phyloP scores from a whole-genome alignment of 768 basidiomycete species.

The Chalciporus sphaerocephalus region DNA sequence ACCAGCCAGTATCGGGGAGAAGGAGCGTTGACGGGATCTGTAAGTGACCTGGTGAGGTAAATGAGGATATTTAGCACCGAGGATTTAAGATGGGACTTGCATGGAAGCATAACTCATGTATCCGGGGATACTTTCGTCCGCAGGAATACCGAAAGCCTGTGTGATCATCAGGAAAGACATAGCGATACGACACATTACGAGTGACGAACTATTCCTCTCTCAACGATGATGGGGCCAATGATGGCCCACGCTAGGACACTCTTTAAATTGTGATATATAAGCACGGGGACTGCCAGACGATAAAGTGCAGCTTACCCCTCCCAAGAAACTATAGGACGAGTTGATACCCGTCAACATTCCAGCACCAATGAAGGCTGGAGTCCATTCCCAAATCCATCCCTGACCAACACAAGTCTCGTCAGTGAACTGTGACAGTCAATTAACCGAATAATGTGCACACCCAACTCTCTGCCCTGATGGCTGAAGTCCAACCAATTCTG shows the following conservation, averaged over 20 bases:
- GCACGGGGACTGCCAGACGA: not conserved
- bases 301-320: slow-evolving; percentile 33
- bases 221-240: slow-evolving; percentile 51
- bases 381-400: slow-evolving; percentile 30
- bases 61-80: not conserved
- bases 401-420: slow-evolving; percentile 24
- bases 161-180: not conserved
- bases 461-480: slow-evolving; percentile 59
- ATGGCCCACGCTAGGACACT: slow-evolving; percentile 64
- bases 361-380: slow-evolving; percentile 58
- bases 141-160: slow-evolving; percentile 18
- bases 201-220: slow-evolving; percentile 35
- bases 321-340: slow-evolving; percentile 50
- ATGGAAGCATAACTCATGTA: slow-evolving; percentile 26
- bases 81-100: not conserved
- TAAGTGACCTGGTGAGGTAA: slow-evolving; percentile 35
- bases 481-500: slow-evolving; percentile 54
- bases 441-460: slow-evolving; percentile 28
- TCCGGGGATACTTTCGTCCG: slow-evolving; percentile 10
- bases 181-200: not conserved
- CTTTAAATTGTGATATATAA: slow-evolving; percentile 10
- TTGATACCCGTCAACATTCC: slow-evolving; percentile 60
- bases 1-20: slow-evolving; percentile 58
- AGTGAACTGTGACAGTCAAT: not conserved
- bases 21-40: slow-evolving; percentile 40